Base-by-base conservation (phyloP, 108 stramenopile genomes). In the Ochromonas danica region DNA sequence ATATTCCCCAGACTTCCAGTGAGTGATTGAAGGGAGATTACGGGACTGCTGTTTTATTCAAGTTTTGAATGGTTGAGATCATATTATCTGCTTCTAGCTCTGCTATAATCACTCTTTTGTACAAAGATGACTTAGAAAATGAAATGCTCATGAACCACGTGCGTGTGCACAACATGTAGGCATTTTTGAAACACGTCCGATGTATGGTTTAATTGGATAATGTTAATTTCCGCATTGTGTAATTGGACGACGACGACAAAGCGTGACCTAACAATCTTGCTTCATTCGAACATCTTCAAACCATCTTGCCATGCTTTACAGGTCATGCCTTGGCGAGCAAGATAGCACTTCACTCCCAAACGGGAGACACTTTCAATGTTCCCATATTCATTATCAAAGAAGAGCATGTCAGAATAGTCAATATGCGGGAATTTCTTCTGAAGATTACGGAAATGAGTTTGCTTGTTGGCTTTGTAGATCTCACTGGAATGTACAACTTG, bases 301-400 rank as follows among this genome's bases (percentile, higher is more conserved):
- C 67, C 67, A 17, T 22, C 14, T 40, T 70, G 36, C 67, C 67
- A 70, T 22, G 33, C 40, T 22, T 70, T 22, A 31, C 14, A 14
- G 14, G 67, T 70, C 40, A 78, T 78, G 28, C 78, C 78, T 43
- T 78, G 61, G 33, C n/a, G 22, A 62, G 61, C 61, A 78, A 62
- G 63, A 31, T 62, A 28, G 22, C 45, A 78, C 22, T 60, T 30
- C 22, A 78, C 78, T 22, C 78, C 78, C 2, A 78, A 33, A 27
- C 25, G 2, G 0, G 30, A 31, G 17, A 78, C 78, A 2, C n/a
- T n/a, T 22, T 28, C 35, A 10, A 78, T 78, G 57, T 78, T 78
- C 3, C 27, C n/a, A 22, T 22, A 6, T 33, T 78, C 62, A 25
- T 78, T 60, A n/a, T 78, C 78, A 0, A 78, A 78, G 27, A 78